Base-by-base conservation (phyloP, 2,329 filamentous ascomycete species). In the Zalaria obscura region DNA sequence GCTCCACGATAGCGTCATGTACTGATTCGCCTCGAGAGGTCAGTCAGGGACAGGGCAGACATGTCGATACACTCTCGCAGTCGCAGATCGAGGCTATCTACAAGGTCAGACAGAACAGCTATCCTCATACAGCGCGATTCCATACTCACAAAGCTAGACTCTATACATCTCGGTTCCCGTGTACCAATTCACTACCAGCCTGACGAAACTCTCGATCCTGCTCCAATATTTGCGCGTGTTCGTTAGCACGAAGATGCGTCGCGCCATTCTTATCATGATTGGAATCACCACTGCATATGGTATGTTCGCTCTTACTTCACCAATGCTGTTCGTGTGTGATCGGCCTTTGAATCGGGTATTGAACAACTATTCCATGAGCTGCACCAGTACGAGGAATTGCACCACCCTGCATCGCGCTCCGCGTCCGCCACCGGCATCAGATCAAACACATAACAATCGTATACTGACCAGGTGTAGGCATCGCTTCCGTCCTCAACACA, bases 201-300 rank as follows among this genome's bases (percentile, higher is more conserved):
- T 56, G 42, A 63, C 62, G 27, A 69, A 69, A 51, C 54, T 62
- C 5, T 66, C 65, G 0, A 68, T 70, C 32, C 50, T 69, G 3
- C 54, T 69, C 40, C 67, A 69, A 46, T 70, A 69, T 45, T 58
- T 65, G 11, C 63, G 63, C n/a, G 60, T 70, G 27, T 70, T 70
- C 41, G 60, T 59, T 5, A 61, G 60, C 4, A 53, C 50, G 9
- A 49, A 48, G 9, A 63, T 64, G 51, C 57, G 61, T 4, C 47
- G 59, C 10, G 44, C 46, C 9, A 49, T 55, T 35, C 55, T 50
- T 18, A 48, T 46, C 8, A 28, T 56, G 4, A 55, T 61, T 38
- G 50, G 41, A 1, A 48, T 61, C 42, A 54, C 60, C n/a, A 36
- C 55, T n/a, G 37, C 47, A 3, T 62, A 59, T 35, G 52, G 53